phyloP scores from a whole-genome alignment of 2,329 filamentous ascomycete genomes.

The Ophiocordyceps australis region DNA sequence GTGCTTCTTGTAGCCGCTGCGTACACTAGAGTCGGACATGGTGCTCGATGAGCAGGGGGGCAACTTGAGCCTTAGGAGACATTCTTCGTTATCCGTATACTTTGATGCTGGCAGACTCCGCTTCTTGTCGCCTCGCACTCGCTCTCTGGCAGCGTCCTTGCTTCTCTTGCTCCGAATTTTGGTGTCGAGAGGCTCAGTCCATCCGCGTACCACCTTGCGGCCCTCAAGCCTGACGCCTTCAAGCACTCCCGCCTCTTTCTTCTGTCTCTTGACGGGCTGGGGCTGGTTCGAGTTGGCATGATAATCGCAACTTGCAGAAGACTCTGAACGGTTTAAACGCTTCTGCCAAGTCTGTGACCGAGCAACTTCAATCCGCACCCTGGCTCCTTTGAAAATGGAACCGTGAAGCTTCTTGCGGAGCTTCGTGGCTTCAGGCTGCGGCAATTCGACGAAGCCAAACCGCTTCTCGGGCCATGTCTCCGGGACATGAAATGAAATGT shows the following conservation, averaged over 20 bases:
- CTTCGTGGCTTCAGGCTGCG: constrained; percentile 68
- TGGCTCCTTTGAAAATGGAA: constrained; percentile 63
- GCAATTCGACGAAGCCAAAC: constrained; percentile 82
- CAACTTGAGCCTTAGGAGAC: constrained; percentile 68
- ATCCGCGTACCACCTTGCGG: constrained; percentile 73
- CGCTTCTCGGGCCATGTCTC: constrained; percentile 78
- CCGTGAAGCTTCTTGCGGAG: constrained; percentile 84
- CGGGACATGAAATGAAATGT: constrained; percentile 75
- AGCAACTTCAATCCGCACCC: constrained; percentile 72
- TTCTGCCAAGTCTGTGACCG: constrained; percentile 27
- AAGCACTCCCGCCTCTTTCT: constrained; percentile 30
- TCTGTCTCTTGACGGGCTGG: constrained; percentile 25
- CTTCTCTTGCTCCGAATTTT: constrained; percentile 28
- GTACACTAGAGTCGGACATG: constrained; percentile 18
- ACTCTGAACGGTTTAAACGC: too few relatives aligned
- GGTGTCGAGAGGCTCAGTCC: constrained; percentile 51
- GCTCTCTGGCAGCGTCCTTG: constrained; percentile 22
- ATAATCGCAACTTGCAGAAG: too few relatives aligned
- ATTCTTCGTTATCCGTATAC: constrained; percentile 65
- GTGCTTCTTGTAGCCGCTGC: constrained; percentile 38
- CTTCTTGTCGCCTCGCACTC: constrained; percentile 33
- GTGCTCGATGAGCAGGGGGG: constrained; percentile 28
- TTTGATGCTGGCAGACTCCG: constrained; percentile 50
- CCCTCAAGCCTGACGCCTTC: constrained; percentile 54
- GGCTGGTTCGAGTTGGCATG: constrained; percentile 17